Evolutionary conservation across 805 yeast species (phyloP).

Genomic region (Candida chauliodis): DNA sequence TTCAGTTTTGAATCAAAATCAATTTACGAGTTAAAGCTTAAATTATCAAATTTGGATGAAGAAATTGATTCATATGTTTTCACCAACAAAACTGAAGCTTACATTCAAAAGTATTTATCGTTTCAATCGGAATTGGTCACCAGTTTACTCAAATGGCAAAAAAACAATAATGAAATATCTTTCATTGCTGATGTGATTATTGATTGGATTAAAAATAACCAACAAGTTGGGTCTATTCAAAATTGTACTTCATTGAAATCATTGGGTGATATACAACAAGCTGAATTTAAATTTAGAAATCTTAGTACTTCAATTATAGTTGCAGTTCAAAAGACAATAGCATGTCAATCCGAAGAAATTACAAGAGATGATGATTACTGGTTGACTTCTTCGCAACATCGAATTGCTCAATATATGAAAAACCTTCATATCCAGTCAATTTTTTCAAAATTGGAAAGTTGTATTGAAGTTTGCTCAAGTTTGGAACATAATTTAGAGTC

Average conservation of each 20-base stretch:
- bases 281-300: slow-evolving; percentile 48
- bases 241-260: slow-evolving; percentile 21
- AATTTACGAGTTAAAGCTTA: slow-evolving; percentile 16
- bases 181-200: slow-evolving; percentile 49
- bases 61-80: slow-evolving; percentile 3
- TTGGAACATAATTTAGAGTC: slow-evolving; percentile 36
- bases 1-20: slow-evolving; percentile 10
- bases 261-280: slow-evolving; percentile 22
- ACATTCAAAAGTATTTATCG: slow-evolving; percentile 17
- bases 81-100: slow-evolving; percentile 14
- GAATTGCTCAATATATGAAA: slow-evolving; percentile 39
- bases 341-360: slow-evolving; percentile 28
- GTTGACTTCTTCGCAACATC: slow-evolving; percentile 51
- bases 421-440: slow-evolving; percentile 40
- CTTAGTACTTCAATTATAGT: slow-evolving; percentile 60
- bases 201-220: slow-evolving; percentile 40
- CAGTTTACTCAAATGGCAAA: slow-evolving; percentile 34
- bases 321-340: slow-evolving; percentile 59
- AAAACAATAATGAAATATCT: slow-evolving; percentile 22
- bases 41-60: slow-evolving; percentile 12
- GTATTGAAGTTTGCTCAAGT: slow-evolving; percentile 30
- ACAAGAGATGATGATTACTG: slow-evolving; percentile 59
- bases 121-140: slow-evolving; percentile 21
- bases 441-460: slow-evolving; percentile 26
- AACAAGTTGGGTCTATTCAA: slow-evolving; percentile 15